These are phyloP conservation scores for Mediolabrus comicus DNA, from an alignment of 108 stramenopile genomes.

Conservation along the genomic window DNA sequence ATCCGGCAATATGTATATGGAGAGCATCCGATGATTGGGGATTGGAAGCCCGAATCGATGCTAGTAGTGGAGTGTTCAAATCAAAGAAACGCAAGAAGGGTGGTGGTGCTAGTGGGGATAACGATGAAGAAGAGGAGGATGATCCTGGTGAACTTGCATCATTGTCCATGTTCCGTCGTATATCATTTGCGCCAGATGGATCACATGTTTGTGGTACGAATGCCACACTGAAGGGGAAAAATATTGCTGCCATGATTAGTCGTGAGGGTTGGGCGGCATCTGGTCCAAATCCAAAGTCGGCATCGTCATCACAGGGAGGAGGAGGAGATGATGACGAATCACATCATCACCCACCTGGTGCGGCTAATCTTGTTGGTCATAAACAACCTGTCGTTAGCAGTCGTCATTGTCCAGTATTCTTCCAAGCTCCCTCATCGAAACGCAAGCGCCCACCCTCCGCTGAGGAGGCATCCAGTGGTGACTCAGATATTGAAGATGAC, in stretches of 20 bases:
- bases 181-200: constrained; percentile 87
- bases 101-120: background rate
- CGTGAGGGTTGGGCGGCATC: constrained; percentile 85
- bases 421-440: constrained; percentile 35
- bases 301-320: background rate
- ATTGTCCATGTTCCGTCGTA: constrained; percentile 77
- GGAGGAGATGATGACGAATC: background rate
- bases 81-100: constrained; percentile 37
- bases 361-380: constrained; percentile 89
- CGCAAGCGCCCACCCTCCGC: background rate
- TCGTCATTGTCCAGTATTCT: constrained; percentile 77
- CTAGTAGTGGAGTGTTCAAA: constrained; percentile 71
- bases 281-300: constrained; percentile 34
- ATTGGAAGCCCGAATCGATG: constrained; percentile 74
- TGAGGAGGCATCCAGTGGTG: constrained; percentile 5
- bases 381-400: constrained; percentile 85
- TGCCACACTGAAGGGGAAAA: constrained; percentile 76
- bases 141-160: constrained; percentile 60
- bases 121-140: constrained; percentile 47
- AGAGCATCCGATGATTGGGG: constrained; percentile 89
- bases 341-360: constrained; percentile 49
- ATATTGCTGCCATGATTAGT: constrained; percentile 85
- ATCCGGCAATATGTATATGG: constrained; percentile 87
- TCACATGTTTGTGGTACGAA: constrained; percentile 86
- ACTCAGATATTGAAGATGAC: constrained; percentile 24